Conservation (phyloP, 352 stramenopile species). For the Aphanomyces euteiches region DNA sequence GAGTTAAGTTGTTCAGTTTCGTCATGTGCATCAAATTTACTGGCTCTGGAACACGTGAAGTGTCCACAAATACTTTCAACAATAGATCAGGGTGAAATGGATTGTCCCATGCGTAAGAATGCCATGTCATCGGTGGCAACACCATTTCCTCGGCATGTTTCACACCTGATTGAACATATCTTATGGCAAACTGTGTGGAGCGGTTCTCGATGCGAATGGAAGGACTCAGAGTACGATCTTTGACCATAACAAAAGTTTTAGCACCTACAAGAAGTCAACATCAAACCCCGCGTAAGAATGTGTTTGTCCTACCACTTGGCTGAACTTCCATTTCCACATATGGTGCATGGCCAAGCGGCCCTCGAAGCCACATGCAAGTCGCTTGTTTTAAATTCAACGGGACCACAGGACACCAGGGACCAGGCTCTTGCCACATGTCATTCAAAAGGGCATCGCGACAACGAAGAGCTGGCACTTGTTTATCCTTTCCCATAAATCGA, state of each 20-base stretch:
- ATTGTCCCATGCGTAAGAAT: constrained; percentile 81
- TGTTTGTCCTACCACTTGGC: constrained; percentile 34
- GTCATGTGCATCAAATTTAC: constrained; percentile 78
- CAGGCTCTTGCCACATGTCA: constrained; percentile 39
- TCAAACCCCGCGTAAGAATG: background rate
- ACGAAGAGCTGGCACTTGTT: constrained; percentile 59
- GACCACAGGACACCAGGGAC: constrained; percentile 57
- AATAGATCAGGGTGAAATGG: constrained; percentile 50
- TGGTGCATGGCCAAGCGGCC: constrained; percentile 62
- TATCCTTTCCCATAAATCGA: constrained; percentile 61
- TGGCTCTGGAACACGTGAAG: constrained; percentile 65
- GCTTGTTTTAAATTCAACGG: constrained; percentile 39
- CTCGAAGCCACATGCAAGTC: constrained; percentile 61
- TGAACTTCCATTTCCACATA: constrained; percentile 63
- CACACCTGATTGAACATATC: constrained; percentile 63
- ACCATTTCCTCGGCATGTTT: constrained; percentile 63
- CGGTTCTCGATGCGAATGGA: constrained; percentile 85
- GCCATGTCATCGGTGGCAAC: constrained; percentile 58
- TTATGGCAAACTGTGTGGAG: constrained; percentile 61
- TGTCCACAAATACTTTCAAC: constrained; percentile 54
- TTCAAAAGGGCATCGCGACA: constrained; percentile 59
- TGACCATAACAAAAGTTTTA: constrained; percentile 66
- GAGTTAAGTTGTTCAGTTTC: constrained; percentile 48
- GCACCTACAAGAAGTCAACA: constrained; percentile 31
- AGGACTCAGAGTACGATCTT: constrained; percentile 60